Base-by-base conservation (phyloP, 805 yeast species). In the Priceomyces fermenticarens region DNA sequence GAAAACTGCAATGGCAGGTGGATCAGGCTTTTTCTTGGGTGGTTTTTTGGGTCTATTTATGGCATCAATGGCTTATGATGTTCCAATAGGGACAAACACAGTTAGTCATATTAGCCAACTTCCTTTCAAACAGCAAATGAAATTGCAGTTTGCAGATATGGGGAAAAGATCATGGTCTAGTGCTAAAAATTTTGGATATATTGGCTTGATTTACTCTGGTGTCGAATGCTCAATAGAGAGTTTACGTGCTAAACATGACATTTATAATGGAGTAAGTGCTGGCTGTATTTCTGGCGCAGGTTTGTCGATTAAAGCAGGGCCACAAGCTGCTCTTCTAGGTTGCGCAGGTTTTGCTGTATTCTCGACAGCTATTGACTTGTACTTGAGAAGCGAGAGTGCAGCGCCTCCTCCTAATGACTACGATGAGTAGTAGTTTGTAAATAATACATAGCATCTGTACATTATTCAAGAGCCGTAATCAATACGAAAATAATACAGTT, bases 211-310 rank as follows among this genome's bases (percentile, higher is more conserved):
- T 23, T 90, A 85, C 61, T 78, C 96, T 5, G 97, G 96, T 33
- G 91, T 89, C 2, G 98, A 90, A 58, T 90, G 98, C 70, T 75
- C 82, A 34, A 79, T 90, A 37, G 97, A 90, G 61, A 80, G 93
- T 23, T 60, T 78, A 39, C 74, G 98, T 53, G 97, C 96, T 2
- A 89, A 87, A 55, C 89, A 85, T 55, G 99, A 93, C 62, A 78
- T 91, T 9, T 88, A 83, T 66, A 93, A 93, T 59, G 97, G 97
- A 34, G 80, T 88, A 2, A 75, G 80, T 33, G 98, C 98, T 3
- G 99, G 99, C 2, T 93, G 97, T 65, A 71, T 91, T 29, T 93
- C 99, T 1, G 99, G 99, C 33, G 99, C 96, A 27, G 97, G 96
- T 0, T 74, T 93, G 39, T 95, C 97, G 2, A 76, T 86, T 51